phyloP scores from a whole-genome alignment of 2,329 filamentous ascomycete species.

The Verruconis gallopava region DNA sequence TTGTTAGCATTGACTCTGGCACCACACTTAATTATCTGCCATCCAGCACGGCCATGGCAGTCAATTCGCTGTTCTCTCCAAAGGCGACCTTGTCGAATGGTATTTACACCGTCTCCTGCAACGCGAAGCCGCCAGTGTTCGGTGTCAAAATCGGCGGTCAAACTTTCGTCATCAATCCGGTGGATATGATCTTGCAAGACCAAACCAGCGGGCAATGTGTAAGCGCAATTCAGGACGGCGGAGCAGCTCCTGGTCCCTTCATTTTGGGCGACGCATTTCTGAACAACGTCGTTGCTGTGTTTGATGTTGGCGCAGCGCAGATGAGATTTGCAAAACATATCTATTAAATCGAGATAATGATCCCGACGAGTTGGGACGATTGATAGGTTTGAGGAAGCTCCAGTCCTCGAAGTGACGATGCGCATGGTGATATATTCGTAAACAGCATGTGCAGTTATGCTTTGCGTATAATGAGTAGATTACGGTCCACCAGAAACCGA shows the following conservation, averaged over 20 bases:
- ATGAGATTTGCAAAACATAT: slow-evolving; percentile 31
- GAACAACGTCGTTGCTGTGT: slow-evolving; percentile 38
- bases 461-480: too few species aligned
- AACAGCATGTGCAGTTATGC: too few species aligned
- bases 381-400: too few species aligned
- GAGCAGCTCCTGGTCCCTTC: slow-evolving; percentile 16
- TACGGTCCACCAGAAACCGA: too few species aligned
- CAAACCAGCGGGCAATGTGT: slow-evolving; percentile 17
- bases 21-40: slow-evolving; percentile 31
- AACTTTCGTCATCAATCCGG: slow-evolving; percentile 20
- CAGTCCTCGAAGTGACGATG: too few species aligned
- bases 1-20: slow-evolving; percentile 34
- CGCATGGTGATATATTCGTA: too few species aligned
- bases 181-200: slow-evolving; percentile 21
- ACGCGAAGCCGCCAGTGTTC: slow-evolving; percentile 28
- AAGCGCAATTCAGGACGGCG: slow-evolving; percentile 21
- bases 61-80: slow-evolving; percentile 31
- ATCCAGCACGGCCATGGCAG: slow-evolving; percentile 20
- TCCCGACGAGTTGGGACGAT: too few species aligned
- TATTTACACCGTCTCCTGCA: slow-evolving; percentile 29
- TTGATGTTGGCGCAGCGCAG: slow-evolving; percentile 34
- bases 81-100: slow-evolving; percentile 23
- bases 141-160: slow-evolving; percentile 27
- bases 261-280: slow-evolving; percentile 36
- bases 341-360: slow-evolving; percentile 10